Evolutionary conservation across 192 early-diverging fungal species (phyloP).

Genomic region (Backusella tarrabulga): DNA sequence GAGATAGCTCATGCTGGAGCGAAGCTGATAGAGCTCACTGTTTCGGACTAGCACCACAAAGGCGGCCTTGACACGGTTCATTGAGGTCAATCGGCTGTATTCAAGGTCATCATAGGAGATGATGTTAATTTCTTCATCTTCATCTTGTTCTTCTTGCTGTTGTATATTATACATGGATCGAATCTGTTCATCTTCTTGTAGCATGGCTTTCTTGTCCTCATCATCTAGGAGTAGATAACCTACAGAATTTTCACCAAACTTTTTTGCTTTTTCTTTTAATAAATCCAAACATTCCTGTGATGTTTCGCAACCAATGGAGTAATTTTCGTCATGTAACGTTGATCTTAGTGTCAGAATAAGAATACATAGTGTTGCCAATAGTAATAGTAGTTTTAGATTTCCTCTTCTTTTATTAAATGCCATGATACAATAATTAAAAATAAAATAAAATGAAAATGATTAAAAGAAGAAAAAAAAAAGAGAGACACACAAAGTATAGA

Average conservation of each 20-base stretch:
- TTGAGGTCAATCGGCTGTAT: background rate
- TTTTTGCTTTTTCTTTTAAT: constrained; percentile 6
- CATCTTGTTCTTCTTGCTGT: background rate
- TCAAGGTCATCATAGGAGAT: background rate
- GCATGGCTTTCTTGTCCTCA: background rate
- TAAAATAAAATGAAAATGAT: background rate
- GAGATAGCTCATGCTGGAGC: constrained; percentile 56
- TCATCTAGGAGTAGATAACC: background rate
- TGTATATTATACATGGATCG: background rate
- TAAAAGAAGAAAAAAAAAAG: background rate
- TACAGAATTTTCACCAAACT: background rate
- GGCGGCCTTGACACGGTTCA: constrained; percentile 54
- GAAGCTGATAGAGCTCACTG: constrained; percentile 62
- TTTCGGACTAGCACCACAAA: constrained; percentile 77
- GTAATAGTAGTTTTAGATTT: background rate
- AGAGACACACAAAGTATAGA: background rate
- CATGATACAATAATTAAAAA: background rate
- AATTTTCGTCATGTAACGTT: background rate
- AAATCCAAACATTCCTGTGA: constrained; percentile 7
- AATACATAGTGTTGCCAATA: background rate
- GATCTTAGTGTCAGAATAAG: background rate
- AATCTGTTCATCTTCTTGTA: background rate
- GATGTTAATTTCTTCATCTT: background rate
- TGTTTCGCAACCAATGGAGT: background rate
- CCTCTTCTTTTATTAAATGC: constrained; percentile 4